Evolutionary conservation across 23 red algal species (phyloP), one percentile per base, ranked within the genome.

Genomic region (Agarophyton chilense): DNA sequence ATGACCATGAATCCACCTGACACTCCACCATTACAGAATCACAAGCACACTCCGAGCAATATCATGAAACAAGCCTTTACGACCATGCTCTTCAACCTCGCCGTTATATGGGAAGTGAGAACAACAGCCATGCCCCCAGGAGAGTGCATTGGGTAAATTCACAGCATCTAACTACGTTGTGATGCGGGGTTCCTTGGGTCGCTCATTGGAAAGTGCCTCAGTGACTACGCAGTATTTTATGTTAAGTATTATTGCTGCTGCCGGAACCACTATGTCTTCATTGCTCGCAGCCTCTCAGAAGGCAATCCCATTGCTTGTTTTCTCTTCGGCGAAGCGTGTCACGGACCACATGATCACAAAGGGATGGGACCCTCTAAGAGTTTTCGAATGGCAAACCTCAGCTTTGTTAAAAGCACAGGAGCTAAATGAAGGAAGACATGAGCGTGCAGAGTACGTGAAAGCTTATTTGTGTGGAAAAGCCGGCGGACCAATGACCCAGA

Each of bases 401-500:
- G 68, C 41, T 9, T 42, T 47, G 24, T 74, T 39, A 16, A 25
- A 74, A 46, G 41, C 25, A 29, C 68, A 25, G 17, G 36, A 26
- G 21, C 43, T 74, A 0, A 25, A 33, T 5, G 39, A 74, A 12
- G 8, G 18, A 6, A 6, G 68, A 24, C 68, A 39, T 47, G 43
- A 49, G 40, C 68, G 68, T 46, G 43, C 47, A 7, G 68, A 22
- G 25, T 74, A 49, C 18, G 43, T 74, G 38, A 49, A 47, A 47
- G n/a, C 22, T 2, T 74, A 74, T 74, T 33, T 74, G 21, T 24
- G 68, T 1, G 68, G 68, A 74, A 74, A 74, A 46, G 3, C 68
- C 2, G 68, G 41, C 10, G 41, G 68, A 8, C 21, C 68, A 31
- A 46, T 21, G 40, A 47, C 41, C 5, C 68, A 74, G 24, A 49